A percentile compares a stretch with the other conserved stretches of the same genome.
phyloP scores from a whole-genome alignment of 1,284 basidiomycete genomes.

The Ganoderma lucidum region DNA sequence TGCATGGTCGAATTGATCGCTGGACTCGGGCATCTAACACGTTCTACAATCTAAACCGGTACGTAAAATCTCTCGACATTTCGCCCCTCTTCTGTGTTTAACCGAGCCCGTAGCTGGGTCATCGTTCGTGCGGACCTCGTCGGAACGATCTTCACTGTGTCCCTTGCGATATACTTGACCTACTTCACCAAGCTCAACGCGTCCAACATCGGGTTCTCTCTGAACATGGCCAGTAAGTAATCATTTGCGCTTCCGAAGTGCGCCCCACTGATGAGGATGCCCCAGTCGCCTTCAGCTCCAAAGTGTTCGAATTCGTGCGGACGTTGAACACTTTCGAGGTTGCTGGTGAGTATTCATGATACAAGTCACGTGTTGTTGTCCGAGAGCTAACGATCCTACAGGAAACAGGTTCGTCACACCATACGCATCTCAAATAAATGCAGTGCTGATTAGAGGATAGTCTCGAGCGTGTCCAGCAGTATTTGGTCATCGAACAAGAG shows the following conservation, averaged over 20 bases:
- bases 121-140: slow-evolving; percentile 58
- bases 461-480: slow-evolving; percentile 80
- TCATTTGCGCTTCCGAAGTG: not conserved
- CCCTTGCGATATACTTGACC: slow-evolving; percentile 59
- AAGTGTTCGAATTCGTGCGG: slow-evolving; percentile 64
- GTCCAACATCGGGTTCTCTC: slow-evolving; percentile 56
- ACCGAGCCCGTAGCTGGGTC: slow-evolving; percentile 54
- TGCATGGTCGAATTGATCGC: slow-evolving; percentile 52
- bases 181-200: slow-evolving; percentile 50
- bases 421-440: not conserved
- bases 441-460: slow-evolving; percentile 42
- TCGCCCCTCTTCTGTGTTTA: not conserved
- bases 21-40: slow-evolving; percentile 53
- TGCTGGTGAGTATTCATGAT: slow-evolving; percentile 46
- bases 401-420: slow-evolving; percentile 53
- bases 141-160: slow-evolving; percentile 57
- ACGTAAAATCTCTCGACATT: slow-evolving; percentile 8
- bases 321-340: slow-evolving; percentile 66
- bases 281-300: slow-evolving; percentile 58
- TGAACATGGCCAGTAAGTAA: slow-evolving; percentile 53
- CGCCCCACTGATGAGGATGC: not conserved
- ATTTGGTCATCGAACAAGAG: slow-evolving; percentile 79
- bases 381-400: slow-evolving; percentile 24
- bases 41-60: slow-evolving; percentile 61
- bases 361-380: not conserved